Base-by-base conservation (phyloP, 441 rosid genomes). In the Aleurites moluccanus region DNA sequence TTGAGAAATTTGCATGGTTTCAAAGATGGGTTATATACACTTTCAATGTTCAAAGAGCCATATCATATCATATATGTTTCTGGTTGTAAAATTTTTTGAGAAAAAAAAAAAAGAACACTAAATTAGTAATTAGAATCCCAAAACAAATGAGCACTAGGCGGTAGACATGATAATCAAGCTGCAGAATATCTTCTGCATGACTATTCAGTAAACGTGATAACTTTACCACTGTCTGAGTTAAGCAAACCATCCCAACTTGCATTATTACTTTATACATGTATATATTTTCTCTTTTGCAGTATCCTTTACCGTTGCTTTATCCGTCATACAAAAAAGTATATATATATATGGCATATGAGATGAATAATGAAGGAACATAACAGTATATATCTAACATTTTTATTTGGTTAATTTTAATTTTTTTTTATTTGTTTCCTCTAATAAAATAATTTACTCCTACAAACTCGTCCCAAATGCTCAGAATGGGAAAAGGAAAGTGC, bases 101-200 rank as follows among this genome's bases (percentile, higher is more conserved):
- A 1, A 10, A 0, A 52, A 52, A 21, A 11, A 4, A 21, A 66
- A 5, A 44, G 8, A 25, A 16, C n/a, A n/a, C n/a, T n/a, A 18
- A 15, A 14, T 42, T 49, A 40, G 55, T 20, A 47, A 30, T 0
- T n/a, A 23, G 73, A 45, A 71, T 76, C 73, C 53, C 45, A 47
- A 53, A 35, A 35, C 7, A 63, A 67, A 14, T 50, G 55, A 45
- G 83, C 63, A 76, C 71, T 64, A 73, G 79, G 79, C 15, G 59
- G 67, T 75, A 74, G 68, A 74, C 27, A 10, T 64, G 67, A 69
- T 77, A 44, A 50, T 47, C 66, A 40, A 64, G 62, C n/a, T n/a
- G n/a, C 13, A 64, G 85, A 81, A 80, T 75, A 78, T 83, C 84
- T 82, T 82, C 75, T 78, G 85, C 57, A 57, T 67, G 79, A 70